These are phyloP conservation scores for Ophiosphaerella narmari DNA, from an alignment of 2,329 filamentous ascomycete species.

Conservation along the genomic window DNA sequence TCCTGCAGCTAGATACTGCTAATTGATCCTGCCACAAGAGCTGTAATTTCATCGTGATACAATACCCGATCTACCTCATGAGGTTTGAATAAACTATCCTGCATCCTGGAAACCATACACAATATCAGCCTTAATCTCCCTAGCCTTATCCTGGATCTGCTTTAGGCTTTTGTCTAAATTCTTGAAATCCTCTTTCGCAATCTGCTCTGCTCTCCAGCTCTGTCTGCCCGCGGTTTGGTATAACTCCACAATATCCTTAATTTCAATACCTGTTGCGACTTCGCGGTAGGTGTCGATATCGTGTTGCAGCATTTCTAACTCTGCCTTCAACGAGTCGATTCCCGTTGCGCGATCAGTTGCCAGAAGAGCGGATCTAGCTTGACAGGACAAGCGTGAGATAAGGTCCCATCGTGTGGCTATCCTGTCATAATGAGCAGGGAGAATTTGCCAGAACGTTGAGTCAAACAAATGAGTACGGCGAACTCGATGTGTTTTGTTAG, in stretches of 20 bases:
- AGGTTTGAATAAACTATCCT: not conserved
- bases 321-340: slow-evolving; percentile 13
- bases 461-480: slow-evolving; percentile 2
- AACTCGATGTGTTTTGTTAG: not conserved
- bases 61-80: not conserved
- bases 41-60: too few relatives aligned
- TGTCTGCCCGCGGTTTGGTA: slow-evolving; percentile 15
- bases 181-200: slow-evolving; percentile 17
- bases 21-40: too few relatives aligned
- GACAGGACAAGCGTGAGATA: slow-evolving; percentile 6
- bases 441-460: slow-evolving; percentile 12
- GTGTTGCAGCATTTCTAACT: slow-evolving; percentile 16
- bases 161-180: slow-evolving; percentile 13
- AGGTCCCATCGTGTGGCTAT: slow-evolving; percentile 6
- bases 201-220: slow-evolving; percentile 11
- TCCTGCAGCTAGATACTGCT: too few relatives aligned
- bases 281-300: slow-evolving; percentile 12
- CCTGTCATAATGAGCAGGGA: slow-evolving; percentile 14
- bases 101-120: slow-evolving; percentile 8
- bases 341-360: slow-evolving; percentile 10
- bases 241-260: slow-evolving; percentile 15
- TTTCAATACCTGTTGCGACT: slow-evolving; percentile 6
- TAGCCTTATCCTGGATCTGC: slow-evolving; percentile 5
- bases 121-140: slow-evolving; percentile 13
- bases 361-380: slow-evolving; percentile 6